These are phyloP conservation scores for Skeletonema tropicum DNA, from an alignment of 108 stramenopile genomes.

Conservation along the genomic window DNA sequence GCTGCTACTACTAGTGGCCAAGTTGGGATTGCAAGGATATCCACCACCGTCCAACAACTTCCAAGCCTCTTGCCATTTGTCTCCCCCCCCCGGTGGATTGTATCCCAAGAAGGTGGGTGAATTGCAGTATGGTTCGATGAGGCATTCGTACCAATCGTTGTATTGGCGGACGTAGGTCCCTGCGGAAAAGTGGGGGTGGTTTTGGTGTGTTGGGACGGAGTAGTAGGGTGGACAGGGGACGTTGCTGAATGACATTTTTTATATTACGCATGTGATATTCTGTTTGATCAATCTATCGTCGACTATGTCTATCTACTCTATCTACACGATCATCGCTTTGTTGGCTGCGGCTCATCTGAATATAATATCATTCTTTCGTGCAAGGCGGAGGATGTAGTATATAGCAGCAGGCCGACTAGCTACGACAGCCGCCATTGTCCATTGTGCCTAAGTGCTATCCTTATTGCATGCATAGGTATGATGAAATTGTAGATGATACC, in stretches of 20 bases:
- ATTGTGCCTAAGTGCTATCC: no score
- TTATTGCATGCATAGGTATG: no score
- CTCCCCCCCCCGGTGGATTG: conserved; percentile 28
- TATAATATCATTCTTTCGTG: no score
- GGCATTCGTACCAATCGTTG: conserved; percentile 42
- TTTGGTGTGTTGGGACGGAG: conserved; percentile 18
- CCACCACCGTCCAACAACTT: conserved; percentile 9
- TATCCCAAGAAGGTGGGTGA: conserved; percentile 37
- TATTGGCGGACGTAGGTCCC: conserved; percentile 18
- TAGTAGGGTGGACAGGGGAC: conserved; percentile 44
- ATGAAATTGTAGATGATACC: no score
- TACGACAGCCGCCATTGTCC: no score
- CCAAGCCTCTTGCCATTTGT: conserved; percentile 19
- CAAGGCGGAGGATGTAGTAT: no score
- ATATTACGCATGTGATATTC: no score
- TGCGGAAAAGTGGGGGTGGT: conserved; percentile 14
- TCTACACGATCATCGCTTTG: no score
- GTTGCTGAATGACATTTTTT: neutral
- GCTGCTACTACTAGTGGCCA: neutral
- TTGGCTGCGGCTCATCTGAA: no score
- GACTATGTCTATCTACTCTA: no score
- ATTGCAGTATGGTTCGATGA: conserved; percentile 32
- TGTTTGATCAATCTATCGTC: no score
- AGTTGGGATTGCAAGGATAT: conserved; percentile 29
- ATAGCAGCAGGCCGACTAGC: no score